These are phyloP conservation scores for Nakazawaea ishiwadae DNA, from an alignment of 805 yeast species.

Conservation along the genomic window DNA sequence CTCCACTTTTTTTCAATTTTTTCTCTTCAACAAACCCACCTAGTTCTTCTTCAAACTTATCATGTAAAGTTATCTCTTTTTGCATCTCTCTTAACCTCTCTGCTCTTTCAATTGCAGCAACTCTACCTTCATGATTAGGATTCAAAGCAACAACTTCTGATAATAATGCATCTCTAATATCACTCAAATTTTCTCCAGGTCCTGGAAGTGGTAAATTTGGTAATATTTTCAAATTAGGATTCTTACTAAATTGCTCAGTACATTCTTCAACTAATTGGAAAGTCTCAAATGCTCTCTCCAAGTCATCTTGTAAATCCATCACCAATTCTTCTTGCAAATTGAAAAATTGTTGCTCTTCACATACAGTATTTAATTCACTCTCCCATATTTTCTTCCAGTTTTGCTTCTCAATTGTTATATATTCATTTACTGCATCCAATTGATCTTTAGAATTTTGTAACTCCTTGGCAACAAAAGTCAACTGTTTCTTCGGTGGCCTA, in stretches of 20 bases:
- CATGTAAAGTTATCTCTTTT: slow-evolving; percentile 46
- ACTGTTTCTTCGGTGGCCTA: slow-evolving; percentile 69
- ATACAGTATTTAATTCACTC: slow-evolving; percentile 78
- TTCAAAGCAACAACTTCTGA: slow-evolving; percentile 71
- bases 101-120: slow-evolving; percentile 86
- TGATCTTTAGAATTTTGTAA: slow-evolving; percentile 50
- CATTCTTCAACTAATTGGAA: slow-evolving; percentile 77
- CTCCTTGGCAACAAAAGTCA: slow-evolving; percentile 62
- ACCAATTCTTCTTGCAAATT: slow-evolving; percentile 85
- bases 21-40: slow-evolving; percentile 79
- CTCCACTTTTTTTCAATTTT: slow-evolving; percentile 78
- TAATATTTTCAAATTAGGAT: slow-evolving; percentile 36
- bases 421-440: slow-evolving; percentile 51
- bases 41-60: slow-evolving; percentile 79
- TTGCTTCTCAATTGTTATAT: slow-evolving; percentile 66
- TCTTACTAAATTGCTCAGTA: slow-evolving; percentile 69
- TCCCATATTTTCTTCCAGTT: slow-evolving; percentile 94
- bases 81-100: slow-evolving; percentile 77
- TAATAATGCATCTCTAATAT: slow-evolving; percentile 71
- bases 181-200: slow-evolving; percentile 59
- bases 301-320: slow-evolving; percentile 73
- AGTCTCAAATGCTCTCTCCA: slow-evolving; percentile 76
- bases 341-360: slow-evolving; percentile 92
- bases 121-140: slow-evolving; percentile 81
- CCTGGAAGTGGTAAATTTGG: slow-evolving; percentile 33